Evolutionary conservation across 1,284 basidiomycete species (phyloP).

Genomic region (Hemileia vastatrix): DNA sequence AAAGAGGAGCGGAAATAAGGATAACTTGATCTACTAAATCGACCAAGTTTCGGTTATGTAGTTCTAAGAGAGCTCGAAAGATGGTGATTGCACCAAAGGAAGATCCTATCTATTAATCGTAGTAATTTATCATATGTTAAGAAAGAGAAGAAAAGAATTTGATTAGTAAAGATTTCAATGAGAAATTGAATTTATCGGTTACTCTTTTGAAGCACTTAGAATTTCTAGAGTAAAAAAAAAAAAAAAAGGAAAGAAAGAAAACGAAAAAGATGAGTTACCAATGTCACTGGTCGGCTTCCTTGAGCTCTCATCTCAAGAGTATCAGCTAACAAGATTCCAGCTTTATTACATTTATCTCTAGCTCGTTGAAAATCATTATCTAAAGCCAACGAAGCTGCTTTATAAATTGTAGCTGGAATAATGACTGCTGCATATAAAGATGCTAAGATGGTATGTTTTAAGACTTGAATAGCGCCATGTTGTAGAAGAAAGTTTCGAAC

Average conservation of each 20-base stretch:
- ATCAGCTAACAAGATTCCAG: constrained; percentile 17
- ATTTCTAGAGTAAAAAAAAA: background rate
- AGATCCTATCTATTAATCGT: constrained; percentile 48
- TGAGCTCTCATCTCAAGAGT: constrained; percentile 21
- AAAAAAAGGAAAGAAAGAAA: background rate
- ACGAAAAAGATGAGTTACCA: background rate
- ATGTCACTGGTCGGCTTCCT: constrained; percentile 14
- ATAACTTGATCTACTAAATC: constrained; percentile 50
- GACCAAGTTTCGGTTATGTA: constrained; percentile 34
- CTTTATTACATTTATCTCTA: constrained; percentile 21
- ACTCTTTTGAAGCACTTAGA: background rate
- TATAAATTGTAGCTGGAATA: constrained; percentile 18
- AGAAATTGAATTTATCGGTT: background rate
- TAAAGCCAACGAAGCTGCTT: constrained; percentile 11
- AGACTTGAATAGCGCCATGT: constrained; percentile 14
- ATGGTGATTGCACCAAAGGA: constrained; percentile 52
- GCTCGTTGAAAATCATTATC: constrained; percentile 21
- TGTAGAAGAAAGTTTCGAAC: constrained; percentile 8
- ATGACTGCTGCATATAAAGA: constrained; percentile 11
- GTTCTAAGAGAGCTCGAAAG: constrained; percentile 49
- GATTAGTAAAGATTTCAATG: no score
- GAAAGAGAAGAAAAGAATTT: background rate
- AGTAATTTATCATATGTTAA: background rate
- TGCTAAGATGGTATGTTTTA: constrained; percentile 15
- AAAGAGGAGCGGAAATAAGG: constrained; percentile 49